Base-by-base conservation (phyloP, 345 rosid species). In the Pelargonium nanum region DNA sequence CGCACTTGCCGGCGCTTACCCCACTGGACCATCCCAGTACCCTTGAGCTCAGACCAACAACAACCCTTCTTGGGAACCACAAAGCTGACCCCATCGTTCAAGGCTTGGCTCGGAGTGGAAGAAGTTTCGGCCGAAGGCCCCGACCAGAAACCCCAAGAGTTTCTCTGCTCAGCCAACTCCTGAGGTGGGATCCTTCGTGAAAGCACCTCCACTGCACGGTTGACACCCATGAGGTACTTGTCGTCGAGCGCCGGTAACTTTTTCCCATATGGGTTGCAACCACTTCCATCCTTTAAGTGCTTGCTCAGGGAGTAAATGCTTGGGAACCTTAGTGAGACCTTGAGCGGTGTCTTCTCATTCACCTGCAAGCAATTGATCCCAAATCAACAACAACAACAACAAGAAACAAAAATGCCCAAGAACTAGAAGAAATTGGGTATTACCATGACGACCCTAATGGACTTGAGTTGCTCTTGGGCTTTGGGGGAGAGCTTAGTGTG, bases 401-500 rank as follows among this genome's bases (percentile, higher is more conserved):
- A 51, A 51, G 34, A 22, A 17, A 48, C 20, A 5, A 19, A 28
- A 3, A 0, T 15, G 21, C 54, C 32, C 6, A 59, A 12, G 24
- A 15, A 17, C 20, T 22, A 24, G 12, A 6, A 19, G 26, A 21
- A 10, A 19, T 5, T 17, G 21, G 4, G 17, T 51, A 8, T 51
- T 78, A 92, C 97, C 97, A 83, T 80, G 69, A 83, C 89, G 63
- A 90, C 67, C 28, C 91, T 78, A 55, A 79, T 66, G 10, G 70
- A 75, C 60, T 71, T 75, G 66, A 93, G 85, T 24, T 84, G 87
- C 24, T 80, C 78, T 2, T 92, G 96, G 44, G 71, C 72, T 40
- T 62, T 72, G 20, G 59, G 60, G 24, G 87, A 75, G 53, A 93
- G 81, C 80, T 74, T 72, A 22, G 88, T 62, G 65, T 60, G 79